phyloP scores from a whole-genome alignment of 805 yeast genomes.

The Ogataea salicorniae region DNA sequence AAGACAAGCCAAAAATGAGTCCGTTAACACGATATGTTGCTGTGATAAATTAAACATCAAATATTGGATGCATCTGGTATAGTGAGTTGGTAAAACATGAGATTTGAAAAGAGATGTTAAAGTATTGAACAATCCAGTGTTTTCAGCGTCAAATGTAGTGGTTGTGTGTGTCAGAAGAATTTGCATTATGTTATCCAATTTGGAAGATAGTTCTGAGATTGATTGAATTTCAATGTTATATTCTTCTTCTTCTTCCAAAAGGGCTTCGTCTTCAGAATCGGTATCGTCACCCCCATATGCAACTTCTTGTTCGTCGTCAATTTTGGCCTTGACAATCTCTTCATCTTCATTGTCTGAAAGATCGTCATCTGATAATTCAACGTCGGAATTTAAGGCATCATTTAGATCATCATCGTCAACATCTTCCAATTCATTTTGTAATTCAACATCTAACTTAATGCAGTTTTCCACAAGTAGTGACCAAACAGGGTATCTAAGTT shows the following conservation, averaged over 20 bases:
- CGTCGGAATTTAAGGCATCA: slow-evolving; percentile 32
- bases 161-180: slow-evolving; percentile 50
- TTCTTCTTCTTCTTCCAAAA: slow-evolving; percentile 41
- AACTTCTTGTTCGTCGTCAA: slow-evolving; percentile 8
- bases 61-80: slow-evolving; percentile 84
- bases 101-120: slow-evolving; percentile 72
- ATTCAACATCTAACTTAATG: slow-evolving; percentile 85
- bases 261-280: slow-evolving; percentile 28
- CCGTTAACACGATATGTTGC: slow-evolving; percentile 74
- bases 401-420: slow-evolving; percentile 69
- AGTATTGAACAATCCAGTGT: slow-evolving; percentile 59
- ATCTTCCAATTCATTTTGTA: slow-evolving; percentile 84
- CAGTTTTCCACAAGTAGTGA: slow-evolving; percentile 70
- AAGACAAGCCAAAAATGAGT: slow-evolving; percentile 74
- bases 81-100: slow-evolving; percentile 86
- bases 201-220: slow-evolving; percentile 52
- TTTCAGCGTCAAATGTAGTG: slow-evolving; percentile 43
- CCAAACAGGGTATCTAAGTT: slow-evolving; percentile 73
- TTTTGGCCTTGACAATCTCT: slow-evolving; percentile 23
- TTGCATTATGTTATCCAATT: slow-evolving; percentile 66
- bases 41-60: slow-evolving; percentile 78
- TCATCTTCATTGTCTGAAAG: slow-evolving; percentile 27
- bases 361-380: slow-evolving; percentile 25
- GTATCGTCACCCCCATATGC: slow-evolving; percentile 27
- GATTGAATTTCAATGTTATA: slow-evolving; percentile 42